Evolutionary conservation across 2,329 filamentous ascomycete genomes (phyloP).

Genomic region (Alternaria triticina): DNA sequence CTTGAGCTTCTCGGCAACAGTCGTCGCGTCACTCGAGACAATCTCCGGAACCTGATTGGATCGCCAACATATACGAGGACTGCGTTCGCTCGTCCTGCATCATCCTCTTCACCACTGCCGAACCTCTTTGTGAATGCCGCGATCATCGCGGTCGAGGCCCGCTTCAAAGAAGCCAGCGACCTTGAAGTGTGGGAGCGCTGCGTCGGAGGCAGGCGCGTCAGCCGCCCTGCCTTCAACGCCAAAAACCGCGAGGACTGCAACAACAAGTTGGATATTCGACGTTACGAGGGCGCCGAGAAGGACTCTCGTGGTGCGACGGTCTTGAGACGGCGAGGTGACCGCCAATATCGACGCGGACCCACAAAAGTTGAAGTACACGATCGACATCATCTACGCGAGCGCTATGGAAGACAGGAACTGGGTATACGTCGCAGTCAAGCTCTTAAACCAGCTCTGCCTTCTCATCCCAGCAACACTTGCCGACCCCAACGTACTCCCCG

Average conservation of each 20-base stretch:
- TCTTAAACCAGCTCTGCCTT: neutral
- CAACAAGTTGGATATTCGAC: neutral
- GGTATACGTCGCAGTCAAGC: neutral
- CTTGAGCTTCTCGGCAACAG: conserved; percentile 20
- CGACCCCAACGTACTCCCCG: neutral
- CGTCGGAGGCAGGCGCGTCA: neutral
- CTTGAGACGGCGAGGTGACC: neutral
- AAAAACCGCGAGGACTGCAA: neutral
- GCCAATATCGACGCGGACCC: neutral
- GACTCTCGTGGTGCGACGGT: neutral
- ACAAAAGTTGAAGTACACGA: neutral
- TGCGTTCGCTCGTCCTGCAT: neutral
- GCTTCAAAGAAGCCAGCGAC: neutral
- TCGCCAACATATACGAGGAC: neutral
- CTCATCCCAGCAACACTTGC: neutral
- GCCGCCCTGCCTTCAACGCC: neutral
- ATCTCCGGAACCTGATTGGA: conserved; percentile 43
- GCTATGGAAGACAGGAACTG: neutral
- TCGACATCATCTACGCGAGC: neutral
- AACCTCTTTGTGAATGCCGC: neutral
- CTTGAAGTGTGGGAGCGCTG: neutral
- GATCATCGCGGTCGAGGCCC: neutral
- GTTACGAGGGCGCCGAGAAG: neutral
- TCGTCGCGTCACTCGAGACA: conserved; percentile 14
- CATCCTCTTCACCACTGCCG: neutral